A percentile compares a stretch with the other conserved stretches of the same genome.
Evolutionary conservation across 2,329 filamentous ascomycete species (phyloP).

Genomic region (Colletotrichum brevisporum): DNA sequence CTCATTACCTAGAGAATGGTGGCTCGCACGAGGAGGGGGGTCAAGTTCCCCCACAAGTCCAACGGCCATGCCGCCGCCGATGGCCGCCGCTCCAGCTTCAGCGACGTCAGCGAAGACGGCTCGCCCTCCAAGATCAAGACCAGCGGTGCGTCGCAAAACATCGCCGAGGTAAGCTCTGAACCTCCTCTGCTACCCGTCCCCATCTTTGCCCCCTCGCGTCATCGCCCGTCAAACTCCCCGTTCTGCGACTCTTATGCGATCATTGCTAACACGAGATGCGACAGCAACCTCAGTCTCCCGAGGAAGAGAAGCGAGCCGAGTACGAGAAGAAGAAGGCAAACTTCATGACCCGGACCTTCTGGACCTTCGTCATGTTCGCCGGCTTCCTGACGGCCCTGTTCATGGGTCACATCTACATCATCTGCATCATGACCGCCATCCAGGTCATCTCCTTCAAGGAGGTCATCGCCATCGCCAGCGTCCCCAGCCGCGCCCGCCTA

Average conservation of each 20-base stretch:
- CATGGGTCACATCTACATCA: conserved; percentile 97
- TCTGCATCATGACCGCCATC: conserved; percentile 90
- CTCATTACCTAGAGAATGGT: conserved; percentile 44
- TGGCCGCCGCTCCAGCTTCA: conserved; percentile 78
- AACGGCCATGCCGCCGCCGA: conserved; percentile 63
- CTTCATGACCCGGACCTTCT: conserved; percentile 96
- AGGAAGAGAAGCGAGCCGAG: conserved; percentile 67
- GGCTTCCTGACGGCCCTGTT: conserved; percentile 94
- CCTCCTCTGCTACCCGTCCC: background rate
- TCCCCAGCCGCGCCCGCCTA: conserved; percentile 91
- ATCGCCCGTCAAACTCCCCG: background rate
- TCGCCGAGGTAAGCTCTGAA: conserved; percentile 52
- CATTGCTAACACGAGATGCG: conserved; percentile 7
- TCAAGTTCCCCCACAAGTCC: conserved; percentile 68
- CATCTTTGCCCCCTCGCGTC: background rate
- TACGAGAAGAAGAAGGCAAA: conserved; percentile 99
- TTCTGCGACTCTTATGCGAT: background rate
- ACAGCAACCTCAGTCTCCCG: conserved; percentile 59
- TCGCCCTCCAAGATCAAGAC: conserved; percentile 51
- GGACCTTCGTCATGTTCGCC: conserved; percentile 97
- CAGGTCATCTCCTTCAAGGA: conserved; percentile 99
- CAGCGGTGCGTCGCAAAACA: conserved; percentile 50
- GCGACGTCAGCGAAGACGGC: conserved; percentile 75
- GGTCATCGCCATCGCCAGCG: conserved; percentile 97
- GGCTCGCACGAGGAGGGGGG: conserved; percentile 62